Evolutionary conservation across 164 flowering plant species (phyloP), one percentile per base, ranked within the genome.

Genomic region (Brasenia schreberi): DNA sequence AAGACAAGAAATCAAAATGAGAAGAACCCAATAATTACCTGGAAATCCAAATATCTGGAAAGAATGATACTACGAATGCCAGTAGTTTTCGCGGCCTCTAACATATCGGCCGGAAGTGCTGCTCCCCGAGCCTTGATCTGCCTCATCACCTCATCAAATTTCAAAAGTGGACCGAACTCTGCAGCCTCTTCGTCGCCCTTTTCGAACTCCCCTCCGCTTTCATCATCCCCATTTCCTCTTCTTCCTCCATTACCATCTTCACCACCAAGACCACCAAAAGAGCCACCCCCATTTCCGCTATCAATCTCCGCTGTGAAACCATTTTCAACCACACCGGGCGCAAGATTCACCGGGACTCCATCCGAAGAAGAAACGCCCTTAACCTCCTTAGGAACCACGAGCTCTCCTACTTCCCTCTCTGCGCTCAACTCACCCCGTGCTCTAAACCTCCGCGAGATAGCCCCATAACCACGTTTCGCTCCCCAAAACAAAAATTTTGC

Each of bases 161-260:
- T 82, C 79, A 90, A 43, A 45, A 88, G 17, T 7, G 87, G 86
- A 6, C 95, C 97, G 65, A 88, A 87, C 76, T 87, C 95, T 66
- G 81, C 67, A 44, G 81, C 92, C n/a, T 80, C 92, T 5, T 65
- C 6, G 43, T 80, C 87, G 56, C 71, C 76, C 6, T 66, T 82
- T 4, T 71, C 82, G n/a, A 72, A 73, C 9, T 33, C 65, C 33
- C 42, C 68, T 14, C 75, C 87, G 0, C 81, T 81, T 7, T 87
- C 84, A 45, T 45, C 53, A 45, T 45, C 53, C 53, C 53, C 53
- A 7, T 12, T 12, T 7, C 53, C 53, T 45, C 53, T 45, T 45
- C 53, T 12, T 7, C 53, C 53, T 45, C 53, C 12, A 7, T 12
- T 12, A 7, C 53, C 53, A 45, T 45, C 12, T 7, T 4, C 12